These are phyloP conservation scores for Flaveria brownii DNA, from an alignment of 129 eudicot species.

Conservation along the genomic window DNA sequence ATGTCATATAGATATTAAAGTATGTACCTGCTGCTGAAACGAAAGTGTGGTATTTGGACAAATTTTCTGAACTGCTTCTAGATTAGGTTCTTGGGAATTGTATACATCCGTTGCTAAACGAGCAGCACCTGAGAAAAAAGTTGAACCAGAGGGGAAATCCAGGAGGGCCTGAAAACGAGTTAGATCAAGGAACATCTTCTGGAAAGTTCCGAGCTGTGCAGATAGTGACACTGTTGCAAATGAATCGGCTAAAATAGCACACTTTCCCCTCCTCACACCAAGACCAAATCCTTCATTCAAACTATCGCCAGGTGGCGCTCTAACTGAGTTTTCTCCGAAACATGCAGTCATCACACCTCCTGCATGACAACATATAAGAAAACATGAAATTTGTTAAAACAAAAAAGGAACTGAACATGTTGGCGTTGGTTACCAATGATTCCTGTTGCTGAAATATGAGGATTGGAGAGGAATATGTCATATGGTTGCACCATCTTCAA, in stretches of 20 bases:
- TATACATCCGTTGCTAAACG: constrained; percentile 55
- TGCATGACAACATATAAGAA: constrained; percentile 29
- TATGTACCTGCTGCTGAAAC: constrained; percentile 81
- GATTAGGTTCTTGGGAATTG: constrained; percentile 48
- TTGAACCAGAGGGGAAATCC: constrained; percentile 85
- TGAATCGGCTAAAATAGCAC: constrained; percentile 63
- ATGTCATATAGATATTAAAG: not conserved
- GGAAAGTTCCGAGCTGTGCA: constrained; percentile 83
- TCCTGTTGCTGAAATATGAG: constrained; percentile 79
- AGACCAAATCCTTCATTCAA: constrained; percentile 42
- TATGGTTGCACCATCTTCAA: constrained; percentile 80
- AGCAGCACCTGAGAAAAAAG: constrained; percentile 62
- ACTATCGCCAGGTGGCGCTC: constrained; percentile 37
- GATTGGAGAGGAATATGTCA: constrained; percentile 66
- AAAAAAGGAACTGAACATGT: not conserved
- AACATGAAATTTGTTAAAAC: constrained; percentile 5
- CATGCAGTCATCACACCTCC: constrained; percentile 72
- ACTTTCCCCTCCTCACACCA: constrained; percentile 53
- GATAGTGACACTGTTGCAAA: constrained; percentile 73
- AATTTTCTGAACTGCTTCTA: constrained; percentile 58
- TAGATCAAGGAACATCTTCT: constrained; percentile 70
- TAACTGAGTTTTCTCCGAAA: constrained; percentile 60
- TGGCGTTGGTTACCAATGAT: constrained; percentile 54
- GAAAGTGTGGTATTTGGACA: constrained; percentile 71
- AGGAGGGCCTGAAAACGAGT: constrained; percentile 58